Evolutionary conservation across 129 eudicot genomes (phyloP).

Genomic region (Centella asiatica): DNA sequence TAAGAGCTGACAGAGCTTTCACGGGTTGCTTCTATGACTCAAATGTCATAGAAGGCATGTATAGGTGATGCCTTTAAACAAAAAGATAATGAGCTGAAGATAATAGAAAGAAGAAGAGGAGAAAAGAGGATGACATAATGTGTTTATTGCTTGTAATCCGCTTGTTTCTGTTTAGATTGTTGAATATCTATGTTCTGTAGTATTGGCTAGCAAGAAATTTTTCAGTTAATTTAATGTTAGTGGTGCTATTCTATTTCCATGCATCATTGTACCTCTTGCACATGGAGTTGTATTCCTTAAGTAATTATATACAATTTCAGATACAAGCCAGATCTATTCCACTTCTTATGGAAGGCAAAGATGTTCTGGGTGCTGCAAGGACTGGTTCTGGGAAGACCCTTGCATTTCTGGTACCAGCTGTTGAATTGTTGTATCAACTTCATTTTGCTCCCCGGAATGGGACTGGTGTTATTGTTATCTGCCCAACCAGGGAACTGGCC

Average conservation of each 20-base stretch:
- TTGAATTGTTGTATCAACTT: conserved; percentile 23
- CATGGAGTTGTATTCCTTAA: not conserved
- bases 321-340: conserved; percentile 55
- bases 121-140: too few species aligned
- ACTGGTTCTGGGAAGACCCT: conserved; percentile 36
- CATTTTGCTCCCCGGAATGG: conserved; percentile 30
- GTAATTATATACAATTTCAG: conserved; percentile 17
- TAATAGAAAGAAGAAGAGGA: too few species aligned
- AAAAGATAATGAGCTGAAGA: too few species aligned
- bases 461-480: conserved; percentile 22
- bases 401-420: conserved; percentile 31
- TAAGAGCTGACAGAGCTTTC: too few species aligned
- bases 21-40: too few species aligned
- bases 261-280: not conserved
- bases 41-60: too few species aligned
- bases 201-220: not conserved
- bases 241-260: not conserved
- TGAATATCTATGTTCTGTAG: too few species aligned
- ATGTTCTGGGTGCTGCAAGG: conserved; percentile 68
- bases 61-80: too few species aligned
- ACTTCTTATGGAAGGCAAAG: conserved; percentile 46
- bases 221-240: not conserved
- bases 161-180: too few species aligned
- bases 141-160: too few species aligned
- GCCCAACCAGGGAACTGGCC: conserved; percentile 30